Base-by-base conservation (phyloP, 352 stramenopile genomes). In the Hyaloperonospora arabidopsidis region DNA sequence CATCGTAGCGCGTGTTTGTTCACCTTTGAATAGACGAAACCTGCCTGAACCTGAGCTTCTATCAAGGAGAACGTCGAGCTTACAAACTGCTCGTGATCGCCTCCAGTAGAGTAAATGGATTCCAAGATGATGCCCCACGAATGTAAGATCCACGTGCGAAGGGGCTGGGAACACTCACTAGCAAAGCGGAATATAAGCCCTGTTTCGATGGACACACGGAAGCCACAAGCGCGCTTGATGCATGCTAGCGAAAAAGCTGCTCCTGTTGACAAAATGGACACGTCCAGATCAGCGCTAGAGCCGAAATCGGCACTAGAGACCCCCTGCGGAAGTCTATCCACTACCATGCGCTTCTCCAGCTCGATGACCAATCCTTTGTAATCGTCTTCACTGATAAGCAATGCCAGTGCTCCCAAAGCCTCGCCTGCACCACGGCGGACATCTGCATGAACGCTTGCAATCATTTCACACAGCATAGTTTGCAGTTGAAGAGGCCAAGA, bases 141-240 rank as follows among this genome's bases (percentile, higher is more conserved):
- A 60, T 92, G 76, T 43, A 94, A 54, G 44, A 89, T 85, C 84
- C 81, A 94, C 12, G 79, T 87, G 11, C 84, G 80, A n/a, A 93
- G 34, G 19, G 84, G 84, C 49, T 94, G 82, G 7, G 67, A 70
- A 22, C 77, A 76, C 28, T 92, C 81, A 2, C 70, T 62, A 1
- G 75, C 74, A 62, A 90, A 80, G 0, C 73, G 66, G 35, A 88
- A 87, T 52, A 94, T 84, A 14, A 94, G 60, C 6, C 67, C 68
- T 2, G 79, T 86, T 49, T 94, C 82, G 7, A 94, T 74, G 2
- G 70, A 70, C n/a, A 90, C 76, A 2, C 77, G 70, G 5, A 80
- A 92, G 0, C 84, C 84, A 57, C 84, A 94, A 36, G 60, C 60
- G 17, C 84, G 71, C 46, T 92, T 94, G 21, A 94, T 87, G 28